Conservation (phyloP, 2,329 filamentous ascomycete species). For the Diplodia intermedia region DNA sequence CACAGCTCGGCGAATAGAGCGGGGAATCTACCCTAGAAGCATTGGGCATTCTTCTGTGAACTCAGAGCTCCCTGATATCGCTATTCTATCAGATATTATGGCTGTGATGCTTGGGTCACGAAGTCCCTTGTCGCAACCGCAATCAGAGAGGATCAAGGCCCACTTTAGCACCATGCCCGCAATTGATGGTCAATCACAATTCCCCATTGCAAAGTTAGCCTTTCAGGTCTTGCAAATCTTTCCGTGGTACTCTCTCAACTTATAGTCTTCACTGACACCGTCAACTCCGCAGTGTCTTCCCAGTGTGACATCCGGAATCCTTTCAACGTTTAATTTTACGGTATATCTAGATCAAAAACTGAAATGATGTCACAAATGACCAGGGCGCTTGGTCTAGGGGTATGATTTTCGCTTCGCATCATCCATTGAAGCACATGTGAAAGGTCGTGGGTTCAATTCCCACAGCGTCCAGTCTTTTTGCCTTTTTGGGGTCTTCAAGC, state of each 20-base stretch:
- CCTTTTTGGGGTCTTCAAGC: neutral
- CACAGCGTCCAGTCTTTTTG: constrained; percentile 43
- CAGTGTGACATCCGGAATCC: too few species aligned
- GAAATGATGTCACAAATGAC: neutral
- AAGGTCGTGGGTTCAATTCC: constrained; percentile 54
- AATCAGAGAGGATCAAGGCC: neutral
- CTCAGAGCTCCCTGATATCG: neutral
- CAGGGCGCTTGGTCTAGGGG: constrained; percentile 48
- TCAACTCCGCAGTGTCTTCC: neutral
- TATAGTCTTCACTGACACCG: neutral
- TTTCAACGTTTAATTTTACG: accelerated
- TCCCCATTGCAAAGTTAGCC: neutral
- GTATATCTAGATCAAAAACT: neutral
- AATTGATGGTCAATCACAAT: neutral
- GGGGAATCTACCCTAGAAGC: neutral
- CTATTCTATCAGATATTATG: neutral
- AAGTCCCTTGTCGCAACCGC: neutral
- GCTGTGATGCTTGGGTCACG: neutral
- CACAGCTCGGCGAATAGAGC: neutral
- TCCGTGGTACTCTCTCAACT: neutral
- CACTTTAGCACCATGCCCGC: neutral
- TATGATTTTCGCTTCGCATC: constrained; percentile 51
- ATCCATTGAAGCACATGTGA: constrained; percentile 39
- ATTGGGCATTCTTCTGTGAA: too few species aligned
- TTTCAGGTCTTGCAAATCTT: neutral